These are phyloP conservation scores for Annulohypoxylon nitens DNA, from an alignment of 495 filamentous ascomycete genomes.

Conservation along the genomic window DNA sequence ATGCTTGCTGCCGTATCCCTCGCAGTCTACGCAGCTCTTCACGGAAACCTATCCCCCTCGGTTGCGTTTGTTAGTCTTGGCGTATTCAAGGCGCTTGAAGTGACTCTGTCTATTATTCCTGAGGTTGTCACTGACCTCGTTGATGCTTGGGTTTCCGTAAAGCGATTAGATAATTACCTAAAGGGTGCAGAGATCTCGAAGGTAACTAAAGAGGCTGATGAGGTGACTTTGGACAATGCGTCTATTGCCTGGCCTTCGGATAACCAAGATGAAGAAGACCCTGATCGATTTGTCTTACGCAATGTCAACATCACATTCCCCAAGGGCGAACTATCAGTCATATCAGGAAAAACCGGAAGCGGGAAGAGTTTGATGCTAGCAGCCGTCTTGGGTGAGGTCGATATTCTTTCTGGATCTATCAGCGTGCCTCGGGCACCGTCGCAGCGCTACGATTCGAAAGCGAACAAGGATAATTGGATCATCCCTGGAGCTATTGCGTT, in stretches of 20 bases:
- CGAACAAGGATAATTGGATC: slow-evolving; percentile 76
- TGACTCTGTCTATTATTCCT: slow-evolving; percentile 76
- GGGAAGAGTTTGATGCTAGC: slow-evolving; percentile 76
- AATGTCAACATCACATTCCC: slow-evolving; percentile 76
- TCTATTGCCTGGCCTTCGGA: slow-evolving; percentile 82
- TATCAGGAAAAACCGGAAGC: slow-evolving; percentile 75
- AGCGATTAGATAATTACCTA: slow-evolving; percentile 80
- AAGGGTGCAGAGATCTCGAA: slow-evolving; percentile 72
- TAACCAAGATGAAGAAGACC: slow-evolving; percentile 58
- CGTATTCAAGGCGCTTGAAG: slow-evolving; percentile 79
- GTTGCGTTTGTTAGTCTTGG: slow-evolving; percentile 86
- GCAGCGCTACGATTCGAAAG: slow-evolving; percentile 67
- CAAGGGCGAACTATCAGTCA: slow-evolving; percentile 74
- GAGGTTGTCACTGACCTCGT: slow-evolving; percentile 76
- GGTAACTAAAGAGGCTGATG: slow-evolving; percentile 66
- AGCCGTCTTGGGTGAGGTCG: slow-evolving; percentile 74
- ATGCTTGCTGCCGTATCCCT: slow-evolving; percentile 79
- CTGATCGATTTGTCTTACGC: slow-evolving; percentile 71
- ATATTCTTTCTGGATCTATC: slow-evolving; percentile 65
- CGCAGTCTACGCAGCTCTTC: slow-evolving; percentile 72
- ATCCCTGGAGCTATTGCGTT: slow-evolving; percentile 77
- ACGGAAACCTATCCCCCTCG: slow-evolving; percentile 75
- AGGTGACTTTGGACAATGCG: slow-evolving; percentile 75
- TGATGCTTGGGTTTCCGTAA: slow-evolving; percentile 80
- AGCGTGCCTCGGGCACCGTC: slow-evolving; percentile 63